Evolutionary conservation across 2,329 filamentous ascomycete species (phyloP), one percentile per base, ranked within the genome.

Genomic region (Apiospora arundinis): DNA sequence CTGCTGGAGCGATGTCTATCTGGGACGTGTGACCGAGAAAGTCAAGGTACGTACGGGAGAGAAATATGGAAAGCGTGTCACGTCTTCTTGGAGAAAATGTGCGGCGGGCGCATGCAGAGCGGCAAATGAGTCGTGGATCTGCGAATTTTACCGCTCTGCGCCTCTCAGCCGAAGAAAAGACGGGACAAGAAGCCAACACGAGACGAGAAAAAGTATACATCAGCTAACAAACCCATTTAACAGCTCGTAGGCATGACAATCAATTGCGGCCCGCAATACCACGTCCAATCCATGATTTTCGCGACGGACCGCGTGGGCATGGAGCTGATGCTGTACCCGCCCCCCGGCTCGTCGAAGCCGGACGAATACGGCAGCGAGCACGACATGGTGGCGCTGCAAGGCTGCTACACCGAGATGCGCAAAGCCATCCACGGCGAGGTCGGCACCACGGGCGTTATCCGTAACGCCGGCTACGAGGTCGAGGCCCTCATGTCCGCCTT

Each of bases 241-340:
- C 11, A 83, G 81, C 76, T 83, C 32, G 79, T 83, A 11, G 82
- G 82, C 14, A 80, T 81, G 75, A 80, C 80, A 0, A 76, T 76
- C 42, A 82, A 79, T 74, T 83, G 82, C 76, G 70, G 73, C 11
- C 81, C 81, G 7, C 71, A 72, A 9, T 78, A 78, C 56, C 81
- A 82, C 72, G 73, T 83, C 2, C 81, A 83, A 73, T 80, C 80
- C 52, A 82, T 81, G 78, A 77, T 83, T 68, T 80, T 77, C 74
- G 81, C 82, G 12, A 83, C 82, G 9, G 82, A 83, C 76, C 68
- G 73, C 18, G 72, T 78, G n/a, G 82, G 82, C 74, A 82, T 84
- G 71, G 73, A 74, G 11, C 67, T 81, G 37, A 74, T 83, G 1
- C 77, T 84, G 44, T 75, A 81, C 73, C 78, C 78, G 5, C 75